Evolutionary conservation across 2,329 filamentous ascomycete species (phyloP), one percentile per base, ranked within the genome.

Genomic region (Paecilomyces dactylethromorphus): DNA sequence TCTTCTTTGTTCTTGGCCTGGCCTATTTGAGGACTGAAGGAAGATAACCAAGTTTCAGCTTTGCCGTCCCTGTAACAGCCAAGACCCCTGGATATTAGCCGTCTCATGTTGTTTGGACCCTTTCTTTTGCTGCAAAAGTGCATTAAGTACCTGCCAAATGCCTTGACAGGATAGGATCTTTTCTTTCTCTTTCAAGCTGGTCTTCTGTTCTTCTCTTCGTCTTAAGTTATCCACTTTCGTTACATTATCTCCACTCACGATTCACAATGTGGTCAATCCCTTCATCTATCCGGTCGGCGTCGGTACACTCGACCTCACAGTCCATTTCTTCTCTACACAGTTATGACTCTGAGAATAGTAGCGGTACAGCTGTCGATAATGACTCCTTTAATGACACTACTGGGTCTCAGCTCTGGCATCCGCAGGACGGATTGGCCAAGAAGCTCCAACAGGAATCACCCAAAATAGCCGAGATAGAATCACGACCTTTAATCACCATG

Each of bases 381-480:
- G 39, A 45, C 15, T 29, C 2, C 3, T 45, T 45, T 45, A 45
- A 45, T 45, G 39, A 45, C 21, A n/a, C n/a, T 6, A 45, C 39
- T 10, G 15, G 39, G 7, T n/a, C 15, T 7, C 39, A 45, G 15
- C 39, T 45, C n/a, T 45, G 39, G 39, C 39, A 45, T 45, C 39
- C 39, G 39, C 39, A 45, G 39, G 39, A 45, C 39, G n/a, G 39
- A 45, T 18, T 45, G n/a, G 6, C 39, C 39, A 45, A 18, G n/a
- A 45, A 45, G 39, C 13, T 18, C n/a, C 39, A 45, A 13, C 55
- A 50, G 32, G 55, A 57, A 31, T 52, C 31, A 6, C 49, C 31
- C 24, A 57, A 33, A 35, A 18, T 56, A 49, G 15, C 50, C 51
- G 39, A 57, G 50, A n/a, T 55, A 50, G 22, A 59, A n/a, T 24